Evolutionary conservation across 2,329 filamentous ascomycete genomes (phyloP), one percentile per base, ranked within the genome.

Genomic region (Trichothecium sympodiale): DNA sequence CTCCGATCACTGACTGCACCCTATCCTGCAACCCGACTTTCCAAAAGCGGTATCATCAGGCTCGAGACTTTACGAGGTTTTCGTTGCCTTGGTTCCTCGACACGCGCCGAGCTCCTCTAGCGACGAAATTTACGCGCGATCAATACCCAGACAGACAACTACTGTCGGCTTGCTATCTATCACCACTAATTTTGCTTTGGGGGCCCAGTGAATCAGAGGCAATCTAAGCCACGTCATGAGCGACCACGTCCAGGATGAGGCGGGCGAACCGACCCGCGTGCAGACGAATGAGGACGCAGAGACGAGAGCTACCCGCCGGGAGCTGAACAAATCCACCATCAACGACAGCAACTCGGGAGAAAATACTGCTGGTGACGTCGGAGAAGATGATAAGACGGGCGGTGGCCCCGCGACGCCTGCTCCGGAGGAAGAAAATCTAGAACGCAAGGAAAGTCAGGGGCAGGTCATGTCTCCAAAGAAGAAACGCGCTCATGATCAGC

Each of bases 291-390:
- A 80, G 46, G 76, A 80, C 52, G 69, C 72, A 26, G 74, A 75
- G 48, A 80, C 76, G 29, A 71, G 71, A 39, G 74, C 74, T 35
- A 65, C 76, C 26, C 69, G 76, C 41, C 69, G 77, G 47, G 76
- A 80, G 56, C 64, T 80, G 29, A 75, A 71, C 57, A 73, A 80
- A 43, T 77, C 75, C 8, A 67, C 61, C 35, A 78, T 80, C 50
- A 52, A 42, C 48, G 50, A 36, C 20, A 25, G 20, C 20, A 49
- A 46, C 30, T 38, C 44, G 30, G 41, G 39, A 36, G 35, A 40
- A 38, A 35, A 34, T 9, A 40, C 43, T 16, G 33, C 42, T 12
- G 25, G 34, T 33, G 18, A 37, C 23, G 12, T 40, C 36, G 37
- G 42, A 36, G 42, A 42, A 36, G 40, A 38, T 42, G 50, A 42